Percentiles rank a stretch among this genome's conserved stretches.
Evolutionary conservation across 139 green algal species (phyloP).

Genomic region (Pycnococcus provasolii): DNA sequence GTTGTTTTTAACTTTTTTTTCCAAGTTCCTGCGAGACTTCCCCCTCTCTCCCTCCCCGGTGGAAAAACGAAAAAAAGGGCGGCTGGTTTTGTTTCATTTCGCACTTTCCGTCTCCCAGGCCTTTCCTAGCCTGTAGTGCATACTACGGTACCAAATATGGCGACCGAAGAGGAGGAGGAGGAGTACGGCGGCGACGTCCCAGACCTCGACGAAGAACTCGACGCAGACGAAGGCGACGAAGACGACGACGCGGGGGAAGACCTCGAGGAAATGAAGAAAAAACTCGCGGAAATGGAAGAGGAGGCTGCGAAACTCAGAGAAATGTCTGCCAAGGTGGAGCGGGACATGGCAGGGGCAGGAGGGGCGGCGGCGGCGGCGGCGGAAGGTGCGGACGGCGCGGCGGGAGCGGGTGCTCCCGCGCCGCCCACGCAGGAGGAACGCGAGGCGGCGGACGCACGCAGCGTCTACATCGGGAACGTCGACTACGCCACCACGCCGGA

Average conservation of each 20-base stretch:
- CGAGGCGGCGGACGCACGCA: constrained; percentile 73
- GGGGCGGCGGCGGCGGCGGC: background rate
- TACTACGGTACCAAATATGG: too few relatives aligned
- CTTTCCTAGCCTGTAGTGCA: too few relatives aligned
- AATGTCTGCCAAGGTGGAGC: constrained; percentile 45
- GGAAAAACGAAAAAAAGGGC: too few relatives aligned
- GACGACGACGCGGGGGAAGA: constrained; percentile 42
- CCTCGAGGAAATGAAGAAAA: constrained; percentile 73
- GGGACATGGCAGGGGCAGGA: constrained; percentile 29
- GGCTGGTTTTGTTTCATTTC: too few relatives aligned
- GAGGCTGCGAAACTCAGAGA: constrained; percentile 71
- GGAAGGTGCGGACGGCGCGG: constrained; percentile 25
- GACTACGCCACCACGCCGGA: constrained; percentile 89
- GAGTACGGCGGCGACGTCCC: too few relatives aligned
- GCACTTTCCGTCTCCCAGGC: too few relatives aligned
- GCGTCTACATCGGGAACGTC: constrained; percentile 80
- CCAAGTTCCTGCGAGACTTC: too few relatives aligned
- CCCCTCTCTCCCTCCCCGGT: too few relatives aligned
- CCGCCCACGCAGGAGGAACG: constrained; percentile 14
- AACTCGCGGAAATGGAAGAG: constrained; percentile 80
- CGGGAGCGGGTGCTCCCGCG: background rate
- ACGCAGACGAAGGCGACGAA: too few relatives aligned
- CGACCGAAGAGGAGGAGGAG: too few relatives aligned
- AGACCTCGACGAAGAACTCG: too few relatives aligned
- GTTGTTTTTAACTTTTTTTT: too few relatives aligned